Evolutionary conservation across 768 basidiomycete species (phyloP), one percentile per base, ranked within the genome.

Genomic region (Auriscalpium orientale): DNA sequence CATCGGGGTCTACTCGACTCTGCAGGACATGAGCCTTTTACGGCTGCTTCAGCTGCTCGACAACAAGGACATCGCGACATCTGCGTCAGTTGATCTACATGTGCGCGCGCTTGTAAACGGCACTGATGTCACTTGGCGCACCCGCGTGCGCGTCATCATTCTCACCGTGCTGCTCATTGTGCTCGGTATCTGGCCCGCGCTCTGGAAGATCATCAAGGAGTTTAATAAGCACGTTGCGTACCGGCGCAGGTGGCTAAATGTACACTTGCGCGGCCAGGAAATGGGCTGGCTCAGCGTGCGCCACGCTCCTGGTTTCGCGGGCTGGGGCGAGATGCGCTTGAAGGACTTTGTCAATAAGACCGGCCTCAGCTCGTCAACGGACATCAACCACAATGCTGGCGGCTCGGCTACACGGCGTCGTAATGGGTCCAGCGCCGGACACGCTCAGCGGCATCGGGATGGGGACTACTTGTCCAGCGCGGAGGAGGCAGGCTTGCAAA

Each of bases 1-100:
- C 61, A 74, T 75, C 38, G 89, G 89, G 6, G 74, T 76, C 7
- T 84, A 81, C 56, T 85, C 87, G 3, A 81, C 80, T 0, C 72
- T 91, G 13, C 80, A 87, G 54, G 90, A 93, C 66, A 77, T 93
- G 55, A 87, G 83, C 58, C 67, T 93, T n/a, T 68, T 89, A 36
- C 80, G 89, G 2, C 76, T 91, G n/a, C 70, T 93, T 51, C 78
- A 80, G 20, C 66, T 85, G 13, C 67, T 89, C 37, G 80, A 86
- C 60, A 67, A 67, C 46, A 69, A 72, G 8, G 65, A 67, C 43
- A 58, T 75, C 18, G 67, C 75, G 18, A 60, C 63, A 18, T 64
- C 60, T 54, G 64, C 69, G 2, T 58, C 71, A 8, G 66, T 28
- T 28, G 28, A 28, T 28, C 28, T 70, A 57, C 48, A 71, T 53